Conservation (phyloP, 2,329 filamentous ascomycete genomes). For the Coniochaeta sp. region DNA sequence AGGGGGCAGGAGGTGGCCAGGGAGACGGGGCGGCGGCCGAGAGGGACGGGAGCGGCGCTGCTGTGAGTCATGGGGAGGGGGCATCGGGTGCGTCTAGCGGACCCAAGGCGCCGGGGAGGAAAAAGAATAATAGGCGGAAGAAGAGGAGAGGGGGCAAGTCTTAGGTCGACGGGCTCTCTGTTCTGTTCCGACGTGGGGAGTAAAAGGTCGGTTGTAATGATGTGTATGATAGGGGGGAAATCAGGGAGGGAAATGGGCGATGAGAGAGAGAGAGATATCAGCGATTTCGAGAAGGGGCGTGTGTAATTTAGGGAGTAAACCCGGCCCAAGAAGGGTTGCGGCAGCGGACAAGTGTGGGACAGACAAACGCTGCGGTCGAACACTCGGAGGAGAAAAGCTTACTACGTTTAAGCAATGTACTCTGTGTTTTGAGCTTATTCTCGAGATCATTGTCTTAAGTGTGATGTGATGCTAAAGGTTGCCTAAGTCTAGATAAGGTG, state of each 20-base stretch:
- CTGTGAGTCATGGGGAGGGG: not conserved
- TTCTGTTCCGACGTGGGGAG: not conserved
- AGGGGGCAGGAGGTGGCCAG: constrained; percentile 3
- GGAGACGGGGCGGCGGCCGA: constrained; percentile 24
- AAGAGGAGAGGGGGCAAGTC: constrained; percentile 27
- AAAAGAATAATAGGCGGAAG: constrained; percentile 30
- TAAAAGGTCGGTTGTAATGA: not conserved
- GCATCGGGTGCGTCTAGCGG: not conserved
- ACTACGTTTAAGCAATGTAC: not conserved
- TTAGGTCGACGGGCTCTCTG: constrained; percentile 5
- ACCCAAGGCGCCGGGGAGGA: constrained; percentile 11
- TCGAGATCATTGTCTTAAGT: not conserved
- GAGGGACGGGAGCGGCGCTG: constrained; percentile 6
- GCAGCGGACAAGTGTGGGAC: not conserved
- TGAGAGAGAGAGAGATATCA: not conserved
- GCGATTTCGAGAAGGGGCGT: not conserved
- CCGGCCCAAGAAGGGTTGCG: not conserved
- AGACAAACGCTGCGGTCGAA: not conserved
- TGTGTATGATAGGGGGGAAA: not conserved
- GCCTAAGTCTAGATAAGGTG: not conserved
- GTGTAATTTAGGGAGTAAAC: not conserved
- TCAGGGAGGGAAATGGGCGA: not conserved
- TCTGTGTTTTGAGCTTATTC: not conserved
- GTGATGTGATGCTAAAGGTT: not conserved
- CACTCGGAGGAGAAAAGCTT: not conserved